phyloP scores from a whole-genome alignment of 768 basidiomycete species.

The Lactarius akahatsu region DNA sequence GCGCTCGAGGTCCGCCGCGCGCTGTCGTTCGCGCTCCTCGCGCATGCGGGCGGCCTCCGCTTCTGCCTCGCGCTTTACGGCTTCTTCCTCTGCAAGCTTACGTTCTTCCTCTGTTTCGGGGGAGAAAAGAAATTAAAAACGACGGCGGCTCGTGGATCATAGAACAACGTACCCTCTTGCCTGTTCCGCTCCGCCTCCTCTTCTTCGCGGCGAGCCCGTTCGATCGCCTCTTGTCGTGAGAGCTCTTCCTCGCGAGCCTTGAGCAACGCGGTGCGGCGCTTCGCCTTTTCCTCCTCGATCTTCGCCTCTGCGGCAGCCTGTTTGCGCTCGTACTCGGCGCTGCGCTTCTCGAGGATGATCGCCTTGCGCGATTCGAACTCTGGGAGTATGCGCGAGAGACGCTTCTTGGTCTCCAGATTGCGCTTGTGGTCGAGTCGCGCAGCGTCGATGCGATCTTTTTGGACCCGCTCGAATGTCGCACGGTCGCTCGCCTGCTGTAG shows the following conservation, averaged over 20 bases:
- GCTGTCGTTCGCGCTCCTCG: constrained; percentile 51
- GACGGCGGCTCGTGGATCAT: constrained; percentile 3
- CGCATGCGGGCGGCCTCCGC: constrained; percentile 53
- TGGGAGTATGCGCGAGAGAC: constrained; percentile 67
- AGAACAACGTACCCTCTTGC: constrained; percentile 50
- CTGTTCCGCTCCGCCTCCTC: constrained; percentile 45
- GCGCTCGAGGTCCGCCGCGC: constrained; percentile 51
- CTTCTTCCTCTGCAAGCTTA: constrained; percentile 35
- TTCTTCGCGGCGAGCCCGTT: constrained; percentile 35
- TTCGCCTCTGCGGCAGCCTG: constrained; percentile 58
- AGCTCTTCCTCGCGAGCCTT: constrained; percentile 62
- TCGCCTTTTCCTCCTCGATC: constrained; percentile 83
- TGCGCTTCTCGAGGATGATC: constrained; percentile 54
- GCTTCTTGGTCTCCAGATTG: constrained; percentile 70
- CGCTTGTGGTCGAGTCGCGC: constrained; percentile 58
- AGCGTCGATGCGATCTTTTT: constrained; percentile 55
- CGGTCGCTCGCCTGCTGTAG: constrained; percentile 78
- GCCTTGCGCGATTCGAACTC: constrained; percentile 63
- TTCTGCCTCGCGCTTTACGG: constrained; percentile 57
- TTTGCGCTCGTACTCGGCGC: constrained; percentile 63
- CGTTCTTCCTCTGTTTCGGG: constrained; percentile 34
- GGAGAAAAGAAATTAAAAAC: background rate
- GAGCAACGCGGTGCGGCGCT: constrained; percentile 56
- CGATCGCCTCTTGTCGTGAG: constrained; percentile 43
- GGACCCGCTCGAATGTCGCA: constrained; percentile 61